Base-by-base conservation (phyloP, 768 basidiomycete genomes). In the Lactarius evosmus region DNA sequence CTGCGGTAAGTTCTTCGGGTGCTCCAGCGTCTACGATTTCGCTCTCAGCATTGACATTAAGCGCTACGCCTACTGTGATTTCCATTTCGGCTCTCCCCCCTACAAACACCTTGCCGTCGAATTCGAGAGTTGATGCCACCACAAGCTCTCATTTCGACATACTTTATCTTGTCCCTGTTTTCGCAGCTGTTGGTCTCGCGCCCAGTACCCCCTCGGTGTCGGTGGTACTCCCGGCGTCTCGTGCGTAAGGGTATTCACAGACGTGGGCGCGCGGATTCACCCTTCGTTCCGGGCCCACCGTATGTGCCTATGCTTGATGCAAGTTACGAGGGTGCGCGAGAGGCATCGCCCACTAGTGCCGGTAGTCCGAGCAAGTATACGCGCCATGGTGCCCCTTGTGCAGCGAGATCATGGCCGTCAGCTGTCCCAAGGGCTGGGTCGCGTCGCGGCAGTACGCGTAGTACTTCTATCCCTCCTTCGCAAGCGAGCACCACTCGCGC, bases 131-230 rank as follows among this genome's bases (percentile, higher is more conserved):
- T 19, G 40, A 60, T 27, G 25, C 44, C 19, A 33, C 60, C 36
- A 11, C 59, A 27, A 29, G 14, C 27, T 49, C 49, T 4, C 34
- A 49, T n/a, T 74, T 74, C 63, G 67, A 73, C n/a, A 36, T 69
- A 4, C 66, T 67, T 11, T 73, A 73, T 52, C 72, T 75, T 16
- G 67, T 72, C 1, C 72, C 74, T 0, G 51, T 76, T 14, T 75
- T 75, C 33, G 69, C 68, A 3, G 57, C 67, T 1, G 59, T 73
- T 3, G 74, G 72, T 32, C 70, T 70, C 9, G 38, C 68, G 0
- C 60, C 69, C 16, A 74, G 75, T 4, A 63, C 65, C 14, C 59
- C 72, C 3, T 54, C 41, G 69, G 8, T 68, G 68, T 46, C 68
- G 68, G n/a, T 65, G 60, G 58, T 53, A 62, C 40, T 25, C 29